Evolutionary conservation across 164 flowering plant genomes (phyloP).

Genomic region (Houttuynia cordata): DNA sequence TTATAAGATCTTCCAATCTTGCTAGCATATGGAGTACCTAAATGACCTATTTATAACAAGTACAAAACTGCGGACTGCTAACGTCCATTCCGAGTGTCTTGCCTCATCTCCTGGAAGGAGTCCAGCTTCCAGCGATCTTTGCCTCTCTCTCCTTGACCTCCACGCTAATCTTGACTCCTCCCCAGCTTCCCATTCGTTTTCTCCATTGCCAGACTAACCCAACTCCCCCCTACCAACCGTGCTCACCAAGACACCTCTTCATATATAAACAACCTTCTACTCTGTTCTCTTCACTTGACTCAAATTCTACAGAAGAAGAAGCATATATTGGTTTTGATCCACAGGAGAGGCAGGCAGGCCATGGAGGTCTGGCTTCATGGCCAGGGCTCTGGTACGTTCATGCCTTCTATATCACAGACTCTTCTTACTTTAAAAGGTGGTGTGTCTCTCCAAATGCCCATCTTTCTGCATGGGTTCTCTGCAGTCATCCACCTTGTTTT

Average conservation of each 20-base stretch:
- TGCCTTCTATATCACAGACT: slow-evolving; percentile 8
- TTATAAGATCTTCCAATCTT: no score
- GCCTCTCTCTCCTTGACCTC: neutral
- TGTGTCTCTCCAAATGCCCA: slow-evolving; percentile 31
- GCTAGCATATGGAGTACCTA: no score
- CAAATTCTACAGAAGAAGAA: neutral
- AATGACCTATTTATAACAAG: no score
- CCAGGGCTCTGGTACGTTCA: slow-evolving; percentile 1
- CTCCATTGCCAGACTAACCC: neutral
- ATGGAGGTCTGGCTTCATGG: neutral
- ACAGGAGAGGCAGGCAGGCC: neutral
- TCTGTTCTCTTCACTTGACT: neutral
- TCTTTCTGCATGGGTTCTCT: slow-evolving; percentile 39
- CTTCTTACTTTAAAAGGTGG: slow-evolving; percentile 4
- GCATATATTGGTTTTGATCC: neutral
- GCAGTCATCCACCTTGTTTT: slow-evolving; percentile 35
- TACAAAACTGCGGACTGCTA: no score
- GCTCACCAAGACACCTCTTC: neutral
- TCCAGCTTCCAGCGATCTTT: neutral
- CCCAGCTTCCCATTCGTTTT: neutral
- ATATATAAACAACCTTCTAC: neutral
- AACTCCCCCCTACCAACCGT: neutral
- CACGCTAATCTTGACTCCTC: neutral
- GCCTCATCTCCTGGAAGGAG: slow-evolving; percentile 1
- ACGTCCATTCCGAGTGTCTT: neutral